Evolutionary conservation across 352 stramenopile genomes (phyloP).

Genomic region (Pythium sp.): DNA sequence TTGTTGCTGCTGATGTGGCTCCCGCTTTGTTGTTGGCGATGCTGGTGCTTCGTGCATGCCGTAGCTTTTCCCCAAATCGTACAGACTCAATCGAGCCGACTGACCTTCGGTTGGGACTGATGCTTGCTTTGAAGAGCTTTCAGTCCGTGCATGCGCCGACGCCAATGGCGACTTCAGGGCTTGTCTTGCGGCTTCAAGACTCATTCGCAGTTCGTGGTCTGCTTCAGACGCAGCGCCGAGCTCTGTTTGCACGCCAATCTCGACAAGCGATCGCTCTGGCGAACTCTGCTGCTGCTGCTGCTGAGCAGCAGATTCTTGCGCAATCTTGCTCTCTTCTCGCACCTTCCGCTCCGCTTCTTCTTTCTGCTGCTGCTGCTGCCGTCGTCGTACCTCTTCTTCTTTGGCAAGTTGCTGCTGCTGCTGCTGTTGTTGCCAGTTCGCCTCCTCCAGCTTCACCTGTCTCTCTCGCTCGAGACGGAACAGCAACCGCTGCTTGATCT

Average conservation of each 20-base stretch:
- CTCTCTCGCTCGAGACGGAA: conserved; percentile 36
- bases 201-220: neutral
- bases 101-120: conserved; percentile 12
- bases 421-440: conserved; percentile 19
- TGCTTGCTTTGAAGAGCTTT: neutral
- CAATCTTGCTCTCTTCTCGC: neutral
- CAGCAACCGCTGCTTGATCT: conserved; percentile 50
- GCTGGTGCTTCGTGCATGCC: conserved; percentile 13
- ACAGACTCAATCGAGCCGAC: conserved; percentile 35
- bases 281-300: neutral
- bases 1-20: neutral
- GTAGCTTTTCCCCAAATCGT: conserved; percentile 38
- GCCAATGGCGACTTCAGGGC: neutral
- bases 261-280: neutral
- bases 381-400: conserved; percentile 14
- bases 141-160: conserved; percentile 3
- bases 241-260: conserved; percentile 17
- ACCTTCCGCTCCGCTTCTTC: neutral
- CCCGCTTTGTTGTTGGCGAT: neutral
- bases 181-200: neutral
- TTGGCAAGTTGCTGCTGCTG: conserved; percentile 4
- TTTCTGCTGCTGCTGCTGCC: conserved; percentile 5
- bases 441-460: conserved; percentile 18
- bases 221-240: neutral
- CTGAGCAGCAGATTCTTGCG: neutral